Conservation (phyloP, 169 alveolate genomes). For the Eimeria praecox region DNA sequence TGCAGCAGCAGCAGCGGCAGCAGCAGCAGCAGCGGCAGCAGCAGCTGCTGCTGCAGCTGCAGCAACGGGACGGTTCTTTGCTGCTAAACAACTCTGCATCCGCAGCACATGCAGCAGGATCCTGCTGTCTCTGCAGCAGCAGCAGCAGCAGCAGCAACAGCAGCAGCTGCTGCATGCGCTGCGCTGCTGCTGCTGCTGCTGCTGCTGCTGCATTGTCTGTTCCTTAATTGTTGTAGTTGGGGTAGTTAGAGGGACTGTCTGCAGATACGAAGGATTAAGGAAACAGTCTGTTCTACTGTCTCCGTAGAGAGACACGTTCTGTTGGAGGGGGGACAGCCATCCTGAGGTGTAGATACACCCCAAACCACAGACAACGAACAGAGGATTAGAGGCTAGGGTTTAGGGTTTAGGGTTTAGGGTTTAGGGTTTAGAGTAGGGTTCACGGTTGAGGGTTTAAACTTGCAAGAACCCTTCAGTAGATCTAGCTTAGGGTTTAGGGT, state of each 20-base stretch:
- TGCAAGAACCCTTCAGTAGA: no score
- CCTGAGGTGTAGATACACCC: background rate
- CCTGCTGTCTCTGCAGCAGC: background rate
- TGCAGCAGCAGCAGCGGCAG: background rate
- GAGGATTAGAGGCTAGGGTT: no score
- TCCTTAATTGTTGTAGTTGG: background rate
- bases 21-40: background rate
- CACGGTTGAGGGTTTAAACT: conserved; percentile 33
- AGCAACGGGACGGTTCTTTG: conserved; percentile 12
- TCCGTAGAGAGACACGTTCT: background rate
- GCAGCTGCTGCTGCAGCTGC: background rate
- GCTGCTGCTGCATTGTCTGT: background rate
- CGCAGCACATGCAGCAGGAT: background rate
- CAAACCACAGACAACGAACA: no score
- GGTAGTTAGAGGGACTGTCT: background rate
- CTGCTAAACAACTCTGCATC: conserved; percentile 29
- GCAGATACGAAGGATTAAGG: background rate
- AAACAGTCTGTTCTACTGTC: conserved; percentile 25
- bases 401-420: conserved; percentile 56
- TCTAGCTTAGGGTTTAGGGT: background rate
- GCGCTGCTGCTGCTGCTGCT: conserved; percentile 5
- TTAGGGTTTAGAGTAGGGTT: background rate
- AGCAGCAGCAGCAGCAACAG: background rate
- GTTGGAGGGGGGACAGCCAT: conserved; percentile 13
- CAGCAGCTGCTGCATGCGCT: background rate